A percentile compares a stretch with the other conserved stretches of the same genome.
phyloP scores from a whole-genome alignment of 176 grass and related monocot genomes.

The Urochloa ruziziensis region DNA sequence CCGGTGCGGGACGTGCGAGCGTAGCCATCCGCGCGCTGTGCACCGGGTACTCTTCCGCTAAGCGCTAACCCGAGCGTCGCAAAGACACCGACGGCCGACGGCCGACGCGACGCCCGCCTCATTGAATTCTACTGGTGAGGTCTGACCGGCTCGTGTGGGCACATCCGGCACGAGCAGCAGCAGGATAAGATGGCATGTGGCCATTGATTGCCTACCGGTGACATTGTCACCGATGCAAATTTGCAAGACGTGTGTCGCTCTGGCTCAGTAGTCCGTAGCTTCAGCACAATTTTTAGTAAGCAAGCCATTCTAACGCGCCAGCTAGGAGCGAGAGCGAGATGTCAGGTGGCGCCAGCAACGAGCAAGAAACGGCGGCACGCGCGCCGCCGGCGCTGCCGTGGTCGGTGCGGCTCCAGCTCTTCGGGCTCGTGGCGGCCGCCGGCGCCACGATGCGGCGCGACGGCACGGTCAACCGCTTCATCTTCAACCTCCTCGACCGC shows the following conservation, averaged over 20 bases:
- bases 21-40: too few species aligned
- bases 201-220: background rate
- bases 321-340: background rate
- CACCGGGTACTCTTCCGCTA: too few species aligned
- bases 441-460: slow-evolving; percentile 41
- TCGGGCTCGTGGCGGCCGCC: background rate
- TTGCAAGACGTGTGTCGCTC: background rate
- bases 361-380: background rate
- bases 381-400: slow-evolving; percentile 36
- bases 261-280: too few species aligned
- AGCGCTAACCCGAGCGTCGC: too few species aligned
- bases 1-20: too few species aligned
- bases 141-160: too few species aligned
- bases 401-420: slow-evolving; percentile 34
- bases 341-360: background rate
- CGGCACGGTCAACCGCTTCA: slow-evolving; percentile 54
- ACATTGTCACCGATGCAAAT: background rate
- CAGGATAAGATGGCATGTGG: background rate
- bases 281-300: background rate
- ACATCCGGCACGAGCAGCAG: background rate
- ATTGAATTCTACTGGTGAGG: background rate
- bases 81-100: too few species aligned
- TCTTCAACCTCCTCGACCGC: slow-evolving; percentile 46
- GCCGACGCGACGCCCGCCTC: too few species aligned
- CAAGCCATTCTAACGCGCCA: background rate